Percentiles rank a stretch among this genome's conserved stretches.
phyloP scores from a whole-genome alignment of 2,329 filamentous ascomycete species.

The Meredithiella fracta region DNA sequence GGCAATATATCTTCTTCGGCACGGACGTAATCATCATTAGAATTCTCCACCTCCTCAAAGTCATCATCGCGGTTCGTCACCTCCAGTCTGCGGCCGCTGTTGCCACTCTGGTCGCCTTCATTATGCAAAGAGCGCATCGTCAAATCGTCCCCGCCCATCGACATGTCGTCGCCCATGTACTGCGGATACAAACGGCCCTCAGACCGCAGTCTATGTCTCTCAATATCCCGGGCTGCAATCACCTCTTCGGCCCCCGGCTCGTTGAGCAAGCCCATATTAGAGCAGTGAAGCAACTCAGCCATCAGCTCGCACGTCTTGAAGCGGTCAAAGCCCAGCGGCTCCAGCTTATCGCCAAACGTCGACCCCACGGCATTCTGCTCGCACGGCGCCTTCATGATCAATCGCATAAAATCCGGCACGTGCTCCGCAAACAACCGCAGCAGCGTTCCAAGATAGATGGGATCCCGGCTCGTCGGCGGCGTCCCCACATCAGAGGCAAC shows the following conservation, averaged over 20 bases:
- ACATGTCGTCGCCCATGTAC: slow-evolving; percentile 25
- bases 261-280: slow-evolving; percentile 94
- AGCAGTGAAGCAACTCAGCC: slow-evolving; percentile 93
- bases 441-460: slow-evolving; percentile 86
- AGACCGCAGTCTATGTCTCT: slow-evolving; percentile 61
- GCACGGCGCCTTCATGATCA: slow-evolving; percentile 65
- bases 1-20: slow-evolving; percentile 65
- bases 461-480: slow-evolving; percentile 69
- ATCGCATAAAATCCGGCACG: slow-evolving; percentile 82
- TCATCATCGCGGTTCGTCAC: slow-evolving; percentile 74
- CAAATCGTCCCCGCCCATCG: slow-evolving; percentile 36
- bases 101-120: slow-evolving; percentile 29
- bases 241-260: slow-evolving; percentile 79
- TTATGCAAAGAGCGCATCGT: slow-evolving; percentile 40
- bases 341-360: slow-evolving; percentile 79
- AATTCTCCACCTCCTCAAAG: slow-evolving; percentile 72
- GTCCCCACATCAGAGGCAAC: slow-evolving; percentile 66
- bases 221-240: slow-evolving; percentile 60
- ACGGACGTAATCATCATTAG: slow-evolving; percentile 49
- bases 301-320: slow-evolving; percentile 99
- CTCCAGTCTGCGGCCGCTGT: slow-evolving; percentile 39
- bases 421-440: slow-evolving; percentile 78
- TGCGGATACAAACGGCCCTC: slow-evolving; percentile 50
- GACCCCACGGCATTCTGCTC: slow-evolving; percentile 62
- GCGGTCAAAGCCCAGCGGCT: slow-evolving; percentile 87